Evolutionary conservation across 345 rosid genomes (phyloP), one percentile per base, ranked within the genome.

Genomic region (Lumnitzera racemosa): DNA sequence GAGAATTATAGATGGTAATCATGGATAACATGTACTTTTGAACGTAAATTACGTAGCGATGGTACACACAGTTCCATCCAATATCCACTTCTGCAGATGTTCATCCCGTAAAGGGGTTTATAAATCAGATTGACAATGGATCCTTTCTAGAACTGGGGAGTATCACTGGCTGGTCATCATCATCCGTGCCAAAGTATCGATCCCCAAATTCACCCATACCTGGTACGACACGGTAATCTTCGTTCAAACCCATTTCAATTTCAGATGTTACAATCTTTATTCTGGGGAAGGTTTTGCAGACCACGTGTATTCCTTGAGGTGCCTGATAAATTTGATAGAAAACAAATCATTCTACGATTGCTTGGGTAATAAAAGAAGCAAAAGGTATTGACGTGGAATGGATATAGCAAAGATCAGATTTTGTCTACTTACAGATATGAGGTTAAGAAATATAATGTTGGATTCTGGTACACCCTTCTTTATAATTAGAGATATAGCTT

Each of bases 141-240:
- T 36, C 11, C 10, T 36, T 36, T 36, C 7, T 36, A 1, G 9
- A 4, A 9, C 43, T 36, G 17, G 61, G 24, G 69, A 57, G 65
- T 59, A 55, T 62, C 64, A 36, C 43, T 9, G 56, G 84, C 65
- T 72, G 76, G 56, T 75, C 87, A 13, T 90, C 96, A 12, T 92
- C 95, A 55, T 94, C 99, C 13, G 99, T 90, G 47, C 99, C 99
- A 56, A 92, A 92, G 72, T 92, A 92, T 73, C 96, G 76, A 79
- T 92, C 97, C 63, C 98, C 98, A 59, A 92, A 89, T 74, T 92
- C 98, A 6, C 98, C 98, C 96, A 89, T 87, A 25, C 98, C 98
- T 5, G 98, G 98, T 55, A 92, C 70, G 29, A 92, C 97, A 23
- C 98, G 96, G 74, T 78, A 94, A 73, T 87, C 99, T 72, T 85